Base-by-base conservation (phyloP, 805 yeast species). In the Candida golubevii region DNA sequence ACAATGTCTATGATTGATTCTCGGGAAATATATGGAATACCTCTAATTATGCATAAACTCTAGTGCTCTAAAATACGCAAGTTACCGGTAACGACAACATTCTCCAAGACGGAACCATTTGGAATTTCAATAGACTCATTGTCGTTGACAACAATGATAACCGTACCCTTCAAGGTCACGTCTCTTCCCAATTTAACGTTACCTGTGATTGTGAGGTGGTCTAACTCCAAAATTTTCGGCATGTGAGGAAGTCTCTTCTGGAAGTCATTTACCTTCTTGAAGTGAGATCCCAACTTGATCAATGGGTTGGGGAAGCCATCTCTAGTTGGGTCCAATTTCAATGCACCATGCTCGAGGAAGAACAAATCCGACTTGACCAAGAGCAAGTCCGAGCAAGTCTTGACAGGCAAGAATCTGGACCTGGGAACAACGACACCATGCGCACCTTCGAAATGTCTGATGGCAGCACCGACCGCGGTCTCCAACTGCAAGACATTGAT, bases 381-480 rank as follows among this genome's bases (percentile, higher is more conserved):
- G 58, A 93, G 73, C 68, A 93, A 73, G 67, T 93, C 99, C 7
- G 97, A 89, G 67, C 93, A 88, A 14, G 99, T 93, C 77, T 93
- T 93, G 58, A 93, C 99, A 12, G 99, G 99, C 72, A 93, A 78
- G 79, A 93, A 93, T 65, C 99, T 83, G 35, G 96, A 80, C 75
- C 99, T 88, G 69, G 99, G 98, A 33, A 93, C 99, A 59, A 89
- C 96, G 57, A 93, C 95, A 71, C 99, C 99, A 60, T 88, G 96
- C 28, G 97, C 97, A 58, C 88, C 86, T 54, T 83, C 76, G 71
- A 93, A 93, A 71, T 90, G 91, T 71, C 96, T 86, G 64, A 93
- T 93, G 38, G 98, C 98, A 33, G 99, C 98, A 75, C 99, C 99
- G 57, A 88, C 96, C 27, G 99, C 99, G 40, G 99, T 93, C 76